Conservation (phyloP, 148 eudicot species). For the Vaccinium vitisidaea region DNA sequence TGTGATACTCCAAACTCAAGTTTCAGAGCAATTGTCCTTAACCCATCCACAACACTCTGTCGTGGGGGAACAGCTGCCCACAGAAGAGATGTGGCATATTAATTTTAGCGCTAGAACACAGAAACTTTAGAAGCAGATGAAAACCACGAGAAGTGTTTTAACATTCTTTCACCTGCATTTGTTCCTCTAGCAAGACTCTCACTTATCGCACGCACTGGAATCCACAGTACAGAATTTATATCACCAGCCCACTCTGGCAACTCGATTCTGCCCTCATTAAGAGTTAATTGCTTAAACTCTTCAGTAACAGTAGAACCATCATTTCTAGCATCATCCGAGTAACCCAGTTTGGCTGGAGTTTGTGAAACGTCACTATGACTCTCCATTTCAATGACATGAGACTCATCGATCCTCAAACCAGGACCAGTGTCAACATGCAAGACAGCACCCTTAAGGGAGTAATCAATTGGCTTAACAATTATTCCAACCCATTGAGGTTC, state of each 20-base stretch:
- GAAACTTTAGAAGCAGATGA: background rate
- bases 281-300: constrained; percentile 49
- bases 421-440: constrained; percentile 92
- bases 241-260: constrained; percentile 92
- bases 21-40: constrained; percentile 93
- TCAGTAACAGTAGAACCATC: constrained; percentile 28
- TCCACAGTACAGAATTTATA: constrained; percentile 79
- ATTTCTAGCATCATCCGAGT: constrained; percentile 25
- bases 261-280: constrained; percentile 60
- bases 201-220: constrained; percentile 81
- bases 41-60: constrained; percentile 80
- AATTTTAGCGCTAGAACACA: constrained; percentile 14
- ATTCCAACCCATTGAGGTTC: constrained; percentile 97
- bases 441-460: constrained; percentile 84
- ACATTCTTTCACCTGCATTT: constrained; percentile 33
- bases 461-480: constrained; percentile 80
- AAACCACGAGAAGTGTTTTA: constrained; percentile 12
- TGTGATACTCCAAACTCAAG: constrained; percentile 94
- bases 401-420: constrained; percentile 69
- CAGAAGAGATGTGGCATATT: constrained; percentile 19
- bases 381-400: constrained; percentile 76
- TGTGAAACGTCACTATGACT: constrained; percentile 32
- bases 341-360: constrained; percentile 27
- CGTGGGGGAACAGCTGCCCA: constrained; percentile 56
- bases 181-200: constrained; percentile 77